These are phyloP conservation scores for Hemerocallis citrina DNA, from an alignment of 106 monocot species.

Conservation along the genomic window DNA sequence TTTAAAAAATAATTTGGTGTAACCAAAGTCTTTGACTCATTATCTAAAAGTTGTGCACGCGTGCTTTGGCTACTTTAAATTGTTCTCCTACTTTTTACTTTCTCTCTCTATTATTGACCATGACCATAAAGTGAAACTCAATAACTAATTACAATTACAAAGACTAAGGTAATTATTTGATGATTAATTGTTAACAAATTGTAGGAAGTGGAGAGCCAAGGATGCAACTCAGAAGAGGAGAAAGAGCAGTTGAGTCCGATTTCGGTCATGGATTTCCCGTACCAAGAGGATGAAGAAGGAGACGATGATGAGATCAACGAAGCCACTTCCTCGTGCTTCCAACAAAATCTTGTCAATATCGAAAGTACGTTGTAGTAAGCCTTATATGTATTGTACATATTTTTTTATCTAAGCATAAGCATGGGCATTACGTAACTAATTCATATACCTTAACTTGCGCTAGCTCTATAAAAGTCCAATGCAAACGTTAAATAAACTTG, in stretches of 20 bases:
- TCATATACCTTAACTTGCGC: too few species aligned
- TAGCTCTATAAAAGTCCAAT: too few species aligned
- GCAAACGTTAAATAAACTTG: too few species aligned
- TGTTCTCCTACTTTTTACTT: neutral
- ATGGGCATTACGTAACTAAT: too few species aligned
- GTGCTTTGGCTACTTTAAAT: too few species aligned
- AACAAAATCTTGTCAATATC: conserved; percentile 18
- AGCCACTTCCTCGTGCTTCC: conserved; percentile 5
- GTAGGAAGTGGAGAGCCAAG: conserved; percentile 8
- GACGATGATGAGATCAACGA: conserved; percentile 9
- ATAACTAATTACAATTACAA: too few species aligned
- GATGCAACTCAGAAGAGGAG: conserved; percentile 24
- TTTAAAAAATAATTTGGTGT: neutral
- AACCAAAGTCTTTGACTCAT: neutral
- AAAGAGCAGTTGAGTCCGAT: conserved; percentile 69
- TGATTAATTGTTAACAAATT: neutral
- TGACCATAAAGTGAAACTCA: too few species aligned
- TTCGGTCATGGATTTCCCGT: conserved; percentile 67
- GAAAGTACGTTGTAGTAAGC: conserved; percentile 20
- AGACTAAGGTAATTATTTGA: neutral
- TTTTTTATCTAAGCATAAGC: neutral
- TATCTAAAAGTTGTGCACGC: neutral
- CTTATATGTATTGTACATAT: neutral
- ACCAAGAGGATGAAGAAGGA: conserved; percentile 19
- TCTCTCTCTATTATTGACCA: neutral